Evolutionary conservation across 2,329 filamentous ascomycete genomes (phyloP).

Genomic region (Monosporascus cannonballus): DNA sequence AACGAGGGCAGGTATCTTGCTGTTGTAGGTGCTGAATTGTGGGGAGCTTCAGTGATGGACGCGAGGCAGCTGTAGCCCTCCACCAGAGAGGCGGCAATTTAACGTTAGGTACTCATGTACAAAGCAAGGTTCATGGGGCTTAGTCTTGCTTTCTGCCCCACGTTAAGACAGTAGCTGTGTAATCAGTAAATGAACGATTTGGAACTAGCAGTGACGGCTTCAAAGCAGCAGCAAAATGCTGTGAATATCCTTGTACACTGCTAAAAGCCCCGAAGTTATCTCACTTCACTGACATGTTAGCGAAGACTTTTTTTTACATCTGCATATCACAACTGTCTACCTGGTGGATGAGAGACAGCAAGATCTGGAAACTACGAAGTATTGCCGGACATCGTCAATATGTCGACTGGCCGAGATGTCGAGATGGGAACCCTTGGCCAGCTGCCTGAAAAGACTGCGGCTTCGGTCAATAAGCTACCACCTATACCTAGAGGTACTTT

Average conservation of each 20-base stretch:
- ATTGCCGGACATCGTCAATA: neutral
- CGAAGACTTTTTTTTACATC: neutral
- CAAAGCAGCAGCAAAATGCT: no score
- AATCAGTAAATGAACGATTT: no score
- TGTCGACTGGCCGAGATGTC: neutral
- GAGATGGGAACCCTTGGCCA: conserved; percentile 8
- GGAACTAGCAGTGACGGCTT: no score
- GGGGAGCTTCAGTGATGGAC: conserved; percentile 4
- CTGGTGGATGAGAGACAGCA: conserved; percentile 11
- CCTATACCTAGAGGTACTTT: conserved; percentile 23
- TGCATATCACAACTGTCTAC: conserved; percentile 4
- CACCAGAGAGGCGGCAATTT: conserved; percentile 2
- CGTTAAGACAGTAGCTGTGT: conserved; percentile 4
- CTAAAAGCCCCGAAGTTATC: no score
- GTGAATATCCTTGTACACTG: neutral
- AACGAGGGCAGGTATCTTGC: neutral
- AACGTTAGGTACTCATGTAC: neutral
- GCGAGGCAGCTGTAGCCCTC: no score
- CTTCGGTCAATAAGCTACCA: conserved; percentile 18
- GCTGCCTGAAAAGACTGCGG: conserved; percentile 9
- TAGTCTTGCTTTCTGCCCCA: conserved; percentile 7
- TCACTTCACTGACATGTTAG: conserved; percentile 5
- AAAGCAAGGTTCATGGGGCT: conserved; percentile 4
- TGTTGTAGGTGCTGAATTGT: neutral
- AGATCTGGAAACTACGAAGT: neutral